Evolutionary conservation across 192 early-diverging fungal species (phyloP), one percentile per base, ranked within the genome.

Genomic region (Gigaspora rosea): DNA sequence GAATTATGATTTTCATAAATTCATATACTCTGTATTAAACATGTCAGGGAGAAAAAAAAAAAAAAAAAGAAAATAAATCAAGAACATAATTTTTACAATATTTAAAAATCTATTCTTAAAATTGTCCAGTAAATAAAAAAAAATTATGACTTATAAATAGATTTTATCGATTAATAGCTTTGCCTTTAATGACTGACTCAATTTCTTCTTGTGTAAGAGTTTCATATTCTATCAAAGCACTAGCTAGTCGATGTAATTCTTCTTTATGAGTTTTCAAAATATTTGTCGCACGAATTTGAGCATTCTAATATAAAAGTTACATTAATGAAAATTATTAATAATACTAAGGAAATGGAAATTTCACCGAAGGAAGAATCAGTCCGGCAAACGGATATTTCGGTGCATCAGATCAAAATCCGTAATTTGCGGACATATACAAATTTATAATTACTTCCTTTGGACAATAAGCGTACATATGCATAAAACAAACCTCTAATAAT

Each of bases 171-270:
- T 84, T 83, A 72, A 91, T 84, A 10, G 85, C 83, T 69, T 90
- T 86, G 63, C 93, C 93, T 79, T 90, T 88, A 69, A 95, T 85
- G 18, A 90, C 91, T 61, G 83, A 82, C 70, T 91, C 85, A 51
- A 99, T 93, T 83, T 99, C 96, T 56, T 98, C 90, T 64, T 88
- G 88, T 56, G 91, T 88, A 36, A 99, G 85, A 6, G 98, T 99
- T 84, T 99, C 98, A 79, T 94, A 92, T 77, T 97, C 95, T 11
- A 99, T 88, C 66, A 99, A 87, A n/a, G 96, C 95, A 73, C 90
- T 84, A 27, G 97, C 97, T 51, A 99, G 82, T 27, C 92, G 88
- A 80, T 98, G 93, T 22, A 98, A 86, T 83, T 98, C 96, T 64
- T 93, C 91, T 71, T 91, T 90, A 70, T 95, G 92, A 2, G 85